Evolutionary conservation across 768 basidiomycete species (phyloP).

Genomic region (Clitopilus passeckerianus): DNA sequence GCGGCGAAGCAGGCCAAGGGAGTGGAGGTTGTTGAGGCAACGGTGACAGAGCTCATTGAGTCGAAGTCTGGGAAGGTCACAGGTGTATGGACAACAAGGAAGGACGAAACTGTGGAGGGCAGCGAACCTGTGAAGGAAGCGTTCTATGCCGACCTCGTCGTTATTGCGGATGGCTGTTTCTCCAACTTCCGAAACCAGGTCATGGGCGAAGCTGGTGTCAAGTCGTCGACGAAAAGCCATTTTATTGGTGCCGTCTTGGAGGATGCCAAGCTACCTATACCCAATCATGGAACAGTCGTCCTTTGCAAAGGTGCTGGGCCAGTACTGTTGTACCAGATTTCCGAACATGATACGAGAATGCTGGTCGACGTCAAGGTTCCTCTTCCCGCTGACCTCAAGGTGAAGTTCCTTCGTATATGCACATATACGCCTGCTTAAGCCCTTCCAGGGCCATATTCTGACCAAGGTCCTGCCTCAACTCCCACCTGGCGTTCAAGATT

Average conservation of each 20-base stretch:
- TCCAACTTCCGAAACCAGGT: conserved; percentile 82
- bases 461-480: conserved; percentile 75
- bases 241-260: conserved; percentile 86
- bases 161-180: conserved; percentile 93
- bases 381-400: conserved; percentile 79
- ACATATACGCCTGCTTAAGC: background rate
- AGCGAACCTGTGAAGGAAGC: conserved; percentile 37
- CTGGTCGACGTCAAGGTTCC: conserved; percentile 86
- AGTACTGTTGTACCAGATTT: conserved; percentile 91
- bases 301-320: conserved; percentile 81
- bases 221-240: conserved; percentile 61
- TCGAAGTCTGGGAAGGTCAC: conserved; percentile 44
- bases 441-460: conserved; percentile 59
- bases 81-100: conserved; percentile 61
- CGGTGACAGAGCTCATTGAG: conserved; percentile 71
- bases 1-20: conserved; percentile 55
- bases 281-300: conserved; percentile 78
- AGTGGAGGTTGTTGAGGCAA: conserved; percentile 83
- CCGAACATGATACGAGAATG: conserved; percentile 84
- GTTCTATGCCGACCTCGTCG: conserved; percentile 71
- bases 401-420: conserved; percentile 20
- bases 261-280: conserved; percentile 67
- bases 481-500: conserved; percentile 61
- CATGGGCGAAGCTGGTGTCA: conserved; percentile 45
- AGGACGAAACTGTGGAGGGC: conserved; percentile 19